Evolutionary conservation across 2,329 filamentous ascomycete genomes (phyloP), one percentile per base, ranked within the genome.

Genomic region (Alternaria atra): DNA sequence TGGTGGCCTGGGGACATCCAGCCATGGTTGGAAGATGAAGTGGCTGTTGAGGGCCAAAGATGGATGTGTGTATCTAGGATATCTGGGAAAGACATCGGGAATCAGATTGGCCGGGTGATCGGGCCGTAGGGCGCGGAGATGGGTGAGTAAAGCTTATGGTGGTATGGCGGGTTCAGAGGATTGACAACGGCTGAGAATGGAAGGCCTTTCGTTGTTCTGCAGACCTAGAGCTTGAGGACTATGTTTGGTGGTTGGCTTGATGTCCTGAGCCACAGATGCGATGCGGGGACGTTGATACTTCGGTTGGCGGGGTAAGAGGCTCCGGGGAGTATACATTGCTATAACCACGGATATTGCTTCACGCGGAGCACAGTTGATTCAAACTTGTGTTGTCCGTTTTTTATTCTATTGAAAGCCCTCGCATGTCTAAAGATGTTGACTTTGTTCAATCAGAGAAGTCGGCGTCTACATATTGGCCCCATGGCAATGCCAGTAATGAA

Each of bases 1-100:
- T 87, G 84, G 57, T 74, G 67, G 17, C 61, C 55, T 5, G 87
- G 80, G 4, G 78, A 84, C 80, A 87, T 87, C 93, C 93, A 97
- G 59, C 86, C 81, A 64, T 96, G 86, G 39, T 86, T 85, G 55
- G 84, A 74, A 53, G 91, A 75, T 71, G 94, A 78, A 2, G 77
- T 76, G 47, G 81, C 91, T 54, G 86, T 85, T 46, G 83, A 79
- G 44, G 92, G 91, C 83, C 89, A 97, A 73, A 97, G 88, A 81
- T 97, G 94, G 80, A 97, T 90, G 83, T 97, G 94, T 39, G 92
- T 90, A 83, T 97, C 94, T 79, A 97, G 88, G 74, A 97, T 89
- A 29, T 64, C 65, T 40, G 60, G 64, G 4, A 67, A 63, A 13
- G 73, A 44, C 75, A 78, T 76, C 42, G 42, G 23, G 30, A 30